Evolutionary conservation across 2,329 filamentous ascomycete species (phyloP), one percentile per base, ranked within the genome.

Genomic region (Colletotrichum paranaense): DNA sequence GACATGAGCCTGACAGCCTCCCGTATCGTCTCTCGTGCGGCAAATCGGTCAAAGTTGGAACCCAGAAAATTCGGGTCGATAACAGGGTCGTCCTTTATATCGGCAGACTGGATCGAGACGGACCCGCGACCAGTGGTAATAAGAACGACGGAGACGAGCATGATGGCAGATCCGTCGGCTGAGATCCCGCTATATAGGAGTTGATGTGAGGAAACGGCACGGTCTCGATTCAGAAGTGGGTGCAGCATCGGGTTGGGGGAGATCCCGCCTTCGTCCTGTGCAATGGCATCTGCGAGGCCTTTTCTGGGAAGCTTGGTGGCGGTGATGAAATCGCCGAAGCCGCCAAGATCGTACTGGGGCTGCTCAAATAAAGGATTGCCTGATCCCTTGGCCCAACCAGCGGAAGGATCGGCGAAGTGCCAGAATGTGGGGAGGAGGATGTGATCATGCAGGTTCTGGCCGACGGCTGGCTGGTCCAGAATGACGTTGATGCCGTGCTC

Each of bases 391-490:
- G 79, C 77, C 73, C 77, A 79, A 1, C 82, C 83, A 1, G 78
- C 78, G 8, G 78, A 78, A 16, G 80, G 79, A 53, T 83, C 75
- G 30, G 78, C 77, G 5, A 85, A 30, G 22, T 79, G 67, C 78
- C 79, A 81, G 42, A 77, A 74, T 22, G 80, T 77, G 46, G 74
- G 69, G 72, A 78, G 75, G 67, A 77, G 93, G 93, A 78, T 67
- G 60, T 81, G 78, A 74, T 88, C 86, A 76, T 86, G 83, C 2
- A 88, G 80, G 67, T 88, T 88, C 77, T 85, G 85, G 6, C 87
- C 87, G 0, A 89, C 87, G 0, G 86, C 86, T 1, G 85, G 85
- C 0, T 84, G 80, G 19, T 87, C 80, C 0, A 87, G 79, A 6
- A 82, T 75, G 38, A 82, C 83, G 2, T 80, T 58, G 59, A 88